Evolutionary conservation across 2,329 filamentous ascomycete species (phyloP).

Genomic region (Bretziella fagacearum): DNA sequence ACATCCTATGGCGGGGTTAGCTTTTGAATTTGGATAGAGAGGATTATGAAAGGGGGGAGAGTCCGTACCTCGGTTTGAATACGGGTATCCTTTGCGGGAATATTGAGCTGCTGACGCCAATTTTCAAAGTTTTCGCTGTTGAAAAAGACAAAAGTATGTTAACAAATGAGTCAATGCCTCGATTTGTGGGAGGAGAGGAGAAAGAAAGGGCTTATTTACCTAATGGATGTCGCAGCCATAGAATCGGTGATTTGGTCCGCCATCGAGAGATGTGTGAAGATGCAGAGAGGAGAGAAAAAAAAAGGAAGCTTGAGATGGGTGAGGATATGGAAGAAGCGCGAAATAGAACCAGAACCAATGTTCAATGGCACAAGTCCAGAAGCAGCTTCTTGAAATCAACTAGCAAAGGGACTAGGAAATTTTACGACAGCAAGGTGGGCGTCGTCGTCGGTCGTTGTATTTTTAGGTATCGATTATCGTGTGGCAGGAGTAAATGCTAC

Average conservation of each 20-base stretch:
- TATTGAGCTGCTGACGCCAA: constrained; percentile 58
- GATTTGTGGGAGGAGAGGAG: too few relatives aligned
- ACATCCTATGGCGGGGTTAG: constrained; percentile 52
- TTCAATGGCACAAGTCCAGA: too few relatives aligned
- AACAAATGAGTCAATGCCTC: constrained; percentile 22
- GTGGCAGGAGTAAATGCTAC: too few relatives aligned
- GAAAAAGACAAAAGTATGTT: background rate
- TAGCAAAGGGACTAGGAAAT: too few relatives aligned
- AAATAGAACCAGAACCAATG: too few relatives aligned
- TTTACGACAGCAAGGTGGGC: too few relatives aligned
- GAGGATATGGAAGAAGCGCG: too few relatives aligned
- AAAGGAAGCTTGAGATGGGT: too few relatives aligned
- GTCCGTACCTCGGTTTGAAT: constrained; percentile 59
- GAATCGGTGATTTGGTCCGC: constrained; percentile 30
- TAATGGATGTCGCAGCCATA: constrained; percentile 27
- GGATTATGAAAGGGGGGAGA: background rate
- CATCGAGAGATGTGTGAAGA: constrained; percentile 19
- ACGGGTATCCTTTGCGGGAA: constrained; percentile 57
- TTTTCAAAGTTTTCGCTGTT: constrained; percentile 21
- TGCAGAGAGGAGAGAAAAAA: background rate
- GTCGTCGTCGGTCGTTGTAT: too few relatives aligned
- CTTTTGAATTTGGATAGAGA: background rate
- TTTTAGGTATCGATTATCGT: too few relatives aligned
- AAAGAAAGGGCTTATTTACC: too few relatives aligned
- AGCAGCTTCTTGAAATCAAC: too few relatives aligned